A percentile compares a stretch with the other conserved stretches of the same genome.
Conservation (phyloP, 1,284 basidiomycete genomes). For the Trichosporon asahii region DNA sequence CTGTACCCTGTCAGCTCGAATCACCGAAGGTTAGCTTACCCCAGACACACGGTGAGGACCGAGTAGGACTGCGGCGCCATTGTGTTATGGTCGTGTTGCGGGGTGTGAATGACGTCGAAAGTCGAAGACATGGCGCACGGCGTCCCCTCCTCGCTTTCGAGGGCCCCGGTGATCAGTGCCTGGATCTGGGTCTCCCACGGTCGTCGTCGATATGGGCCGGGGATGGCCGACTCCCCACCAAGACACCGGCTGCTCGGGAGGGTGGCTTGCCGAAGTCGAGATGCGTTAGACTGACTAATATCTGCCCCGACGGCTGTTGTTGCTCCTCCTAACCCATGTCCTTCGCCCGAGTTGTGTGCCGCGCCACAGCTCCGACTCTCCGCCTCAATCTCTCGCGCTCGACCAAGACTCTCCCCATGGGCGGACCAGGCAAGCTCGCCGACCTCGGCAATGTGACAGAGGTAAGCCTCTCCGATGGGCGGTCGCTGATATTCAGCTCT, state of each 20-base stretch:
- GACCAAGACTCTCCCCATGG: slow-evolving; percentile 16
- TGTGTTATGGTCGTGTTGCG: not conserved
- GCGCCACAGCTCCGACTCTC: not conserved
- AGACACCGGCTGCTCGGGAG: not conserved
- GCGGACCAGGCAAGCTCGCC: slow-evolving; percentile 26
- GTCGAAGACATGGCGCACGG: not conserved
- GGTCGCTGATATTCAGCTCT: slow-evolving; percentile 34
- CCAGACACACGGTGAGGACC: slow-evolving; percentile 51
- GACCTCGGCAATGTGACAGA: slow-evolving; percentile 37
- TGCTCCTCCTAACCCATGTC: not conserved
- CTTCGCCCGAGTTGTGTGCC: not conserved
- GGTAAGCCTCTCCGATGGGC: slow-evolving; percentile 25
- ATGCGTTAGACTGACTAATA: not conserved
- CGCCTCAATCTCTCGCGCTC: not conserved
- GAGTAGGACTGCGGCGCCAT: slow-evolving; percentile 28
- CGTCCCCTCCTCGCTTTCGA: not conserved
- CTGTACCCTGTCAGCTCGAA: slow-evolving; percentile 27
- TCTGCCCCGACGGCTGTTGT: not conserved
- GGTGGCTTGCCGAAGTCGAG: not conserved
- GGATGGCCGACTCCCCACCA: slow-evolving; percentile 1
- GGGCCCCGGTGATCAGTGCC: not conserved
- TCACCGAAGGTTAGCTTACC: slow-evolving; percentile 31
- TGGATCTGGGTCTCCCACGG: not conserved
- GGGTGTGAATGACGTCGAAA: slow-evolving; percentile 9
- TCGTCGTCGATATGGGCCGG: not conserved